Base-by-base conservation (phyloP, 73 alveolate genomes). In the Paramecium octaurelia region DNA sequence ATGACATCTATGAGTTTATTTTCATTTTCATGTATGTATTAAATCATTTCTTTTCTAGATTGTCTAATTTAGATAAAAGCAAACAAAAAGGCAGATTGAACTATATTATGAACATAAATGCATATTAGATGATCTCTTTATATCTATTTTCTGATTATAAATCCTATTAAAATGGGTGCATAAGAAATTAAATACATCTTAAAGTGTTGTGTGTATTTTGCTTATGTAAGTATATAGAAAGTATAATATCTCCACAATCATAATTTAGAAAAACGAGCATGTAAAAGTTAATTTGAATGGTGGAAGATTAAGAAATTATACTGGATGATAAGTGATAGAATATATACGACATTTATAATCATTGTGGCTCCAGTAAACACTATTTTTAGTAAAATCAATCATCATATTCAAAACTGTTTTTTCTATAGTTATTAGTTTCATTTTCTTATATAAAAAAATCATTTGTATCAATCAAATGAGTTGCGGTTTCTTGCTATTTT, bases 351-450 rank as follows among this genome's bases (percentile, higher is more conserved):
- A 48, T 16, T 48, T 48, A 48, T 54, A 18, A 54, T 54, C 69
- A 54, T 54, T 54, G 69, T 18, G 69, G 23, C 34, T 54, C 69
- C 14, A 54, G 69, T 54, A 54, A 54, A 54, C 69, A 54, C 69
- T 54, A 54, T 54, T 54, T 54, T 54, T 54, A 54, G 69, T 54
- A 54, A 54, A 20, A 64, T 73, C 87, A 73, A 36, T 73, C 87
- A 73, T 73, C 87, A 40, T 73, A 73, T 34, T 73, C 60, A 48
- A 48, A 48, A 48, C 60, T 48, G 59, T 40, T 73, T 40, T 73
- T 73, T 73, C 87, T 73, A 14, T 73, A 73, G 87, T 73, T 5
- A 73, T 35, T 36, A 73, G 60, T 73, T 31, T 73, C 87, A 40
- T 73, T 73, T 73, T 73, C 87, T 73, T 70, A 29, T 29, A 73